A percentile compares a stretch with the other conserved stretches of the same genome.
These are phyloP conservation scores for Sanghuangporus weigelae DNA, from an alignment of 1,284 basidiomycete genomes.

Conservation along the genomic window DNA sequence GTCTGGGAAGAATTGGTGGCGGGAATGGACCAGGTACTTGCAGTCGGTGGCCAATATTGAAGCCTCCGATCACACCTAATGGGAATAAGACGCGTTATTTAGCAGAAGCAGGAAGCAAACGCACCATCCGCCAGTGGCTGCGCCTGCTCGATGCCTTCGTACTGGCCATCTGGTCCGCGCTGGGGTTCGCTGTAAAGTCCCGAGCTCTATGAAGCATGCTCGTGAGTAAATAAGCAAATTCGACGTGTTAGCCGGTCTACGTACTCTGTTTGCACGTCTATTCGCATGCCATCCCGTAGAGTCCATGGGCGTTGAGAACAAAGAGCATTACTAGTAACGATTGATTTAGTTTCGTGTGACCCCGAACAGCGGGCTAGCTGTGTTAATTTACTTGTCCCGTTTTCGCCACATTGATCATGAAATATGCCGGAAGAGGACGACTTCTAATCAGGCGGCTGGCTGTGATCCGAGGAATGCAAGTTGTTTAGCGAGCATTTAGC, in stretches of 20 bases:
- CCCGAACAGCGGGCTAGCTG: background rate
- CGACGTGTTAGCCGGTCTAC: background rate
- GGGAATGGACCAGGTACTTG: background rate
- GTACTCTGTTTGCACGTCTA: slow-evolving; percentile 11
- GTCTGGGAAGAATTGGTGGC: slow-evolving; percentile 34
- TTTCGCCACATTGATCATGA: background rate
- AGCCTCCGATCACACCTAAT: slow-evolving; percentile 52
- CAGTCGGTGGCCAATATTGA: slow-evolving; percentile 25
- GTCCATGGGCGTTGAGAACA: slow-evolving; percentile 8
- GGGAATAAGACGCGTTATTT: slow-evolving; percentile 17
- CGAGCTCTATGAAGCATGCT: slow-evolving; percentile 1
- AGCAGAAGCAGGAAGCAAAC: background rate
- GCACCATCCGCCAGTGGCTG: slow-evolving; percentile 42
- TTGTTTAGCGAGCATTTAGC: no score
- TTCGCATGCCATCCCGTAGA: slow-evolving; percentile 14
- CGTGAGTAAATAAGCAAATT: background rate
- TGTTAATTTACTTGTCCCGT: background rate
- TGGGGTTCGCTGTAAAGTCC: slow-evolving; percentile 26
- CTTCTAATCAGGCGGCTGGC: background rate
- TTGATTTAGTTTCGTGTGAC: background rate
- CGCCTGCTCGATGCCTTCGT: slow-evolving; percentile 48
- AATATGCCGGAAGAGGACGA: background rate
- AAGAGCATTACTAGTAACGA: background rate
- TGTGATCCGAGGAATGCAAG: no score
- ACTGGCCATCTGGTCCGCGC: slow-evolving; percentile 46